Conservation (phyloP, 1,284 basidiomycete genomes). For the Microbotryum violaceum region DNA sequence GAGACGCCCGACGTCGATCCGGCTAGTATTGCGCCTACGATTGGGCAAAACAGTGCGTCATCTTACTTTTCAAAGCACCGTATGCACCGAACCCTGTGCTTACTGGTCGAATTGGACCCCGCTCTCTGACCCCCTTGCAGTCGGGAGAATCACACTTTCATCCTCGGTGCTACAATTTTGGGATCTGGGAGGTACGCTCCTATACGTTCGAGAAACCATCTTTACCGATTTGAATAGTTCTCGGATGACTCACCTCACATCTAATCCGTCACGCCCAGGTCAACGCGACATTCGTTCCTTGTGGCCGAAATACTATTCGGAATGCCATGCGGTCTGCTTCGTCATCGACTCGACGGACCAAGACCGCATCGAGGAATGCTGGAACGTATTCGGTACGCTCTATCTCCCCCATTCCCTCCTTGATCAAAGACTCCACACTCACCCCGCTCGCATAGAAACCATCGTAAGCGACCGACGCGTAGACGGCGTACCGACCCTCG, state of each 20-base stretch:
- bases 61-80: too few relatives aligned
- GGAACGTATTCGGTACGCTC: constrained; percentile 78
- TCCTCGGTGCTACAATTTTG: constrained; percentile 89
- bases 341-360: constrained; percentile 83
- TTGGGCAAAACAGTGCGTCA: constrained; percentile 81
- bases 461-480: constrained; percentile 78
- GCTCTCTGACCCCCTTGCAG: constrained; percentile 36
- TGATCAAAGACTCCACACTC: too few relatives aligned
- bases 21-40: constrained; percentile 85
- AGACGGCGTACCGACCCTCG: constrained; percentile 73
- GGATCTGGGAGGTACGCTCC: constrained; percentile 61
- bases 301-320: constrained; percentile 87
- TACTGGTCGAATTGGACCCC: too few relatives aligned
- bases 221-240: too few relatives aligned
- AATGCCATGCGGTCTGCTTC: constrained; percentile 87
- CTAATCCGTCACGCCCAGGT: constrained; percentile 37
- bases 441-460: constrained; percentile 50
- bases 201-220: too few relatives aligned
- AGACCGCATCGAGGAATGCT: constrained; percentile 75
- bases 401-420: too few relatives aligned
- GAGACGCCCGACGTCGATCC: constrained; percentile 71
- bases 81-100: too few relatives aligned
- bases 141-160: constrained; percentile 80
- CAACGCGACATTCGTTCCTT: constrained; percentile 84
- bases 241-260: too few relatives aligned